Conservation (phyloP, 2,329 filamentous ascomycete species). For the Hypoxylon sp. region DNA sequence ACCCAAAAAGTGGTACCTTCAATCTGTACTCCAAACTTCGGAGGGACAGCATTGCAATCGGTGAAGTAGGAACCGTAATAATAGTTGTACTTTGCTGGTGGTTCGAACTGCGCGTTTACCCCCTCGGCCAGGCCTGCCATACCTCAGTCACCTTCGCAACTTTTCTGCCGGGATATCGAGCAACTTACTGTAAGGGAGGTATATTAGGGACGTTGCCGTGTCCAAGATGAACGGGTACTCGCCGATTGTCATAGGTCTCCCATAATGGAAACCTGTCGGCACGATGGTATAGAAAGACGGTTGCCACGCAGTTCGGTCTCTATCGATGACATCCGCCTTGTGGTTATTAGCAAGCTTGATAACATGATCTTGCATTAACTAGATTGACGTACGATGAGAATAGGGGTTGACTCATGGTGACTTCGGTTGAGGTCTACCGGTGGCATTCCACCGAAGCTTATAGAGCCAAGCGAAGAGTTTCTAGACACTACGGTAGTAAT, state of each 20-base stretch:
- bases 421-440: constrained; percentile 51
- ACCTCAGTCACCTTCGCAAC: not conserved
- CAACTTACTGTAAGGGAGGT: constrained; percentile 61
- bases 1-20: constrained; percentile 59
- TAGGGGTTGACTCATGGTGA: constrained; percentile 51
- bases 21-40: constrained; percentile 60
- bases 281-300: constrained; percentile 67
- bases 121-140: constrained; percentile 58
- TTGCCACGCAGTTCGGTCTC: constrained; percentile 54
- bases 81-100: constrained; percentile 60
- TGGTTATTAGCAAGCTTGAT: not conserved
- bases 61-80: constrained; percentile 63
- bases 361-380: not conserved
- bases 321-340: constrained; percentile 58
- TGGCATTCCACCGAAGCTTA: constrained; percentile 62
- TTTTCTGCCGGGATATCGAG: not conserved
- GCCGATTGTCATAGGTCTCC: constrained; percentile 55
- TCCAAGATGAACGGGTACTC: constrained; percentile 65
- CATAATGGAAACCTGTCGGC: constrained; percentile 61
- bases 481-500: constrained; percentile 52
- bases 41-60: constrained; percentile 60
- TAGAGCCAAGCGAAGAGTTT: constrained; percentile 59
- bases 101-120: constrained; percentile 61
- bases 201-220: constrained; percentile 64
- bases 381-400: constrained; percentile 58